Evolutionary conservation across 2,329 filamentous ascomycete genomes (phyloP).

Genomic region (Claviceps capensis): DNA sequence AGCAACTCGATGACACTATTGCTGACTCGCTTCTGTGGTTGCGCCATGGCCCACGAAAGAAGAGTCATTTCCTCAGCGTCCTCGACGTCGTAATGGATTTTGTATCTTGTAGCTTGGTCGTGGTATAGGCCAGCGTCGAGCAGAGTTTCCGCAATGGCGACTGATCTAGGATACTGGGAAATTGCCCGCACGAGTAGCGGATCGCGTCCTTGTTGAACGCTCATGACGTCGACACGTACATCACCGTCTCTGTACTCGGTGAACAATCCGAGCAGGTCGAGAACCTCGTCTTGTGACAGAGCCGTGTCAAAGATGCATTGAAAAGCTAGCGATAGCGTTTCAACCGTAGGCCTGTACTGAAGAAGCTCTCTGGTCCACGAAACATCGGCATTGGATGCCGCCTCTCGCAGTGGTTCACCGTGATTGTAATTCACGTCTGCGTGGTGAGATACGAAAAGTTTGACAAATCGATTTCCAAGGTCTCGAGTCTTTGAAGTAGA

Average conservation of each 20-base stretch:
- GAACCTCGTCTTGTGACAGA: constrained; percentile 33
- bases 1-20: constrained; percentile 42
- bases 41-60: constrained; percentile 46
- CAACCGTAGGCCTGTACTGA: constrained; percentile 32
- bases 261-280: constrained; percentile 38
- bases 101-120: constrained; percentile 34
- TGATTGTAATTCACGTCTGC: constrained; percentile 36
- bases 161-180: constrained; percentile 39
- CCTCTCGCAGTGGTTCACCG: constrained; percentile 39
- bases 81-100: constrained; percentile 30
- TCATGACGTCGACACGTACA: constrained; percentile 36
- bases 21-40: constrained; percentile 50
- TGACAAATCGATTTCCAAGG: constrained; percentile 32
- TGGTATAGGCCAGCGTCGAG: constrained; percentile 46
- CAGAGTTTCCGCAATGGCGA: constrained; percentile 35
- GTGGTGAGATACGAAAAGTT: constrained; percentile 22
- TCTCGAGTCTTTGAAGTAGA: constrained; percentile 23
- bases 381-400: constrained; percentile 36
- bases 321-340: constrained; percentile 38
- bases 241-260: constrained; percentile 34
- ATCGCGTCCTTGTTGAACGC: constrained; percentile 25
- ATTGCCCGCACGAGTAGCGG: constrained; percentile 40
- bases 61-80: constrained; percentile 42
- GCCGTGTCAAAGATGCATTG: constrained; percentile 40
- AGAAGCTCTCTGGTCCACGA: constrained; percentile 37